Conservation (phyloP, 768 basidiomycete species). For the Suillus spraguei region DNA sequence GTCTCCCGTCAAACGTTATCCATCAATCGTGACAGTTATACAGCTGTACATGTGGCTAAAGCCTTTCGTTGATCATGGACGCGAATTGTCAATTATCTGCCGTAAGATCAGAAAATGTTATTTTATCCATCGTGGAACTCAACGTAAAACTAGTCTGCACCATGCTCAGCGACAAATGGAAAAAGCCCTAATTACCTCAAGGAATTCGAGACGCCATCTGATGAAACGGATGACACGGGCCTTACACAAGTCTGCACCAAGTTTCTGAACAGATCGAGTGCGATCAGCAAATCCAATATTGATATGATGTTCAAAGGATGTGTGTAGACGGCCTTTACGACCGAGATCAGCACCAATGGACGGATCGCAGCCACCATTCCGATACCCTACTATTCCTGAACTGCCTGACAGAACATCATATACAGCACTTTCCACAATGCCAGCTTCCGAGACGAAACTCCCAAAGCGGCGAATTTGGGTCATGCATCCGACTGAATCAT, state of each 20-base stretch:
- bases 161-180: background rate
- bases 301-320: background rate
- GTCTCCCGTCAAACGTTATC: background rate
- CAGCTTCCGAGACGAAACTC: background rate
- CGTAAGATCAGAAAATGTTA: background rate
- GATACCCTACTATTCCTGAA: constrained; percentile 1
- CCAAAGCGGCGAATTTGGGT: constrained; percentile 1
- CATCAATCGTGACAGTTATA: background rate
- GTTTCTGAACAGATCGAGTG: background rate
- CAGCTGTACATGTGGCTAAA: background rate
- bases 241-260: background rate
- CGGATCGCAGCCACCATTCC: background rate
- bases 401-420: constrained; percentile 3
- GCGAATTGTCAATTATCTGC: background rate
- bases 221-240: background rate
- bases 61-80: background rate
- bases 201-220: background rate
- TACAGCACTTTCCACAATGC: background rate
- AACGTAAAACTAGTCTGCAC: background rate
- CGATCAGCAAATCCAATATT: background rate
- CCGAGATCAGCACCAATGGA: constrained; percentile 3
- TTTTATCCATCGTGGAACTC: background rate
- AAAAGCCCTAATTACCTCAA: background rate
- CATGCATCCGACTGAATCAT: constrained; percentile 1
- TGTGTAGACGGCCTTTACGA: constrained; percentile 5